Evolutionary conservation across 1,284 basidiomycete species (phyloP).

Genomic region (Neolentinus lepideus): DNA sequence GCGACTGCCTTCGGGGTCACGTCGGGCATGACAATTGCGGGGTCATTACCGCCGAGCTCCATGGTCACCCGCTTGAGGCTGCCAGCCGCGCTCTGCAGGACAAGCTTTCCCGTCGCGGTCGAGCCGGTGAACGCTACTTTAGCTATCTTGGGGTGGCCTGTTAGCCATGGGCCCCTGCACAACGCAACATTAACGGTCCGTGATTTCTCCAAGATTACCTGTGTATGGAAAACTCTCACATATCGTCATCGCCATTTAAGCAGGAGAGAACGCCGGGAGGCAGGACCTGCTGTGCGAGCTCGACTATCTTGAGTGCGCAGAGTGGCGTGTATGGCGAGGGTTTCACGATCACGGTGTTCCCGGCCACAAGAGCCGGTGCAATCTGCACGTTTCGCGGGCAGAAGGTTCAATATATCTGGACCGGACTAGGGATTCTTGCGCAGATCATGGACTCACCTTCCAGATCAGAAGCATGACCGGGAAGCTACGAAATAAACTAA

Average conservation of each 20-base stretch:
- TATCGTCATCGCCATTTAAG: constrained; percentile 9
- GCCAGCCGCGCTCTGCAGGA: constrained; percentile 9
- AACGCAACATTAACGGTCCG: not conserved
- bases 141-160: constrained; percentile 10
- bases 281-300: constrained; percentile 11
- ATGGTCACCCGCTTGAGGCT: constrained; percentile 12
- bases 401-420: no score
- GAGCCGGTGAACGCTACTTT: constrained; percentile 13
- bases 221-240: constrained; percentile 5
- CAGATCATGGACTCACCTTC: constrained; percentile 2
- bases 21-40: constrained; percentile 12
- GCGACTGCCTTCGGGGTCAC: constrained; percentile 10
- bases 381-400: constrained; percentile 24
- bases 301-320: constrained; percentile 9
- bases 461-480: constrained; percentile 6
- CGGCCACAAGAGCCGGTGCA: constrained; percentile 46
- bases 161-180: constrained; percentile 10
- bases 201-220: no score
- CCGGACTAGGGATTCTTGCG: no score
- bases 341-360: constrained; percentile 50
- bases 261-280: constrained; percentile 12
- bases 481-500: not conserved
- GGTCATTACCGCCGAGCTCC: constrained; percentile 14
- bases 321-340: constrained; percentile 16
- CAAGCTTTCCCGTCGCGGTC: constrained; percentile 6